These are phyloP conservation scores for Pseudogymnoascus sp. DNA, from an alignment of 2,329 filamentous ascomycete genomes.

Conservation along the genomic window DNA sequence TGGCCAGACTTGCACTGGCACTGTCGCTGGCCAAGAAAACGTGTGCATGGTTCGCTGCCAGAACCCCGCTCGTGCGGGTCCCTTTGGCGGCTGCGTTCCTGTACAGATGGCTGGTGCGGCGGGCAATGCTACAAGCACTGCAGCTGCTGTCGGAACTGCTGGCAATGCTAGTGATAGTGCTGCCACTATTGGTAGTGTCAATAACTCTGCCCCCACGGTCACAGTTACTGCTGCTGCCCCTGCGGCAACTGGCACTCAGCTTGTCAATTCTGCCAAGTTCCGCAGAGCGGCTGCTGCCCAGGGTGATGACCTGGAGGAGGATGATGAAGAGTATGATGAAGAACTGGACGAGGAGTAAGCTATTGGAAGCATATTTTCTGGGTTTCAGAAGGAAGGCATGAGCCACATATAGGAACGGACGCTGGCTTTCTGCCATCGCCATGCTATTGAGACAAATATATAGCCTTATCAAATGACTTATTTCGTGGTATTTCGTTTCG, in stretches of 20 bases:
- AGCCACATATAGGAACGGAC: no score
- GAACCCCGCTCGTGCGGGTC: slow-evolving; percentile 52
- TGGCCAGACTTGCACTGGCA: slow-evolving; percentile 50
- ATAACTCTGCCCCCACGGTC: no score
- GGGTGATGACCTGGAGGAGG: not conserved
- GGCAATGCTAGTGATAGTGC: not conserved
- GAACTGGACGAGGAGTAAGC: not conserved
- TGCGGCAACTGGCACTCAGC: not conserved
- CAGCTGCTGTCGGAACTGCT: slow-evolving; percentile 11
- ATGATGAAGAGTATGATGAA: not conserved
- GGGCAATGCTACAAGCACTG: slow-evolving; percentile 15
- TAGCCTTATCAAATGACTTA: no score
- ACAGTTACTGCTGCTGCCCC: not conserved
- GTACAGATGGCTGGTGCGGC: slow-evolving; percentile 37
- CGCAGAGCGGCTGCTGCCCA: not conserved
- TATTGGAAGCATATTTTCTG: not conserved
- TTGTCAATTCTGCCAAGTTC: not conserved
- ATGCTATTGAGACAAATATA: no score
- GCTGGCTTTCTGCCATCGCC: no score
- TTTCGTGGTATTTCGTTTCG: no score
- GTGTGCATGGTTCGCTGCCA: slow-evolving; percentile 57
- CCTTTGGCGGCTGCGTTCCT: slow-evolving; percentile 54
- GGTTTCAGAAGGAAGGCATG: no score
- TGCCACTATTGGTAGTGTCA: slow-evolving; percentile 8
- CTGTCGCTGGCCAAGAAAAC: slow-evolving; percentile 49